These are phyloP conservation scores for Aspergillus bridgeri DNA, from an alignment of 495 filamentous ascomycete genomes.

Conservation along the genomic window DNA sequence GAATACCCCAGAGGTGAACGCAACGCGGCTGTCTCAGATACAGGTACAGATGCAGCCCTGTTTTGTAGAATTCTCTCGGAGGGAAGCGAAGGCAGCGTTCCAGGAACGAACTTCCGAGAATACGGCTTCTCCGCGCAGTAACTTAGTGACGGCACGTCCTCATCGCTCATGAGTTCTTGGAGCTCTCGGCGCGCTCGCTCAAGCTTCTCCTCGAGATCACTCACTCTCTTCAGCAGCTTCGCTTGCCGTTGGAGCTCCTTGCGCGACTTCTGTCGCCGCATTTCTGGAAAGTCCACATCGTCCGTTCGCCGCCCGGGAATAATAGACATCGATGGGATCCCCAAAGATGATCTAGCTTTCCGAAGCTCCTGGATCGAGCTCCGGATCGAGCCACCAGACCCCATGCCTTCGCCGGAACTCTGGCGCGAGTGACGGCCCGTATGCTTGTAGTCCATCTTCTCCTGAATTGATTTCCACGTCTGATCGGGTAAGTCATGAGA, in stretches of 20 bases:
- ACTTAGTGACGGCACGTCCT: conserved; percentile 25
- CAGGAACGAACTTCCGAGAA: conserved; percentile 49
- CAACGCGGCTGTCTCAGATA: conserved; percentile 16
- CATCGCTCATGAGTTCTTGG: conserved; percentile 43
- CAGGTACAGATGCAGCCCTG: conserved; percentile 14
- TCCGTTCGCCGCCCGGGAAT: conserved; percentile 22
- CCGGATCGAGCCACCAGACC: conserved; percentile 31
- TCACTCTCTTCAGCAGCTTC: conserved; percentile 62
- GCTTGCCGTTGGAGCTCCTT: conserved; percentile 60
- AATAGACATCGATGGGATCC: conserved; percentile 26
- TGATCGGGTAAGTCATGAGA: conserved; percentile 26
- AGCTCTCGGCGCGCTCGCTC: conserved; percentile 56
- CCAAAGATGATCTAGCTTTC: conserved; percentile 27
- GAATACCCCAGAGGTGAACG: conserved; percentile 13
- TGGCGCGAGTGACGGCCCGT: conserved; percentile 20
- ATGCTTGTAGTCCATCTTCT: conserved; percentile 32
- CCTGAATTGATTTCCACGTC: conserved; percentile 40
- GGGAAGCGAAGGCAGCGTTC: conserved; percentile 55
- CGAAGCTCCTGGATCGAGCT: conserved; percentile 41
- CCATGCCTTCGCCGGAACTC: conserved; percentile 18
- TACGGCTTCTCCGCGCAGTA: conserved; percentile 36
- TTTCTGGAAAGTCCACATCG: conserved; percentile 27
- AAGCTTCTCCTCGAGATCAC: conserved; percentile 62
- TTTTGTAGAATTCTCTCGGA: conserved; percentile 54
- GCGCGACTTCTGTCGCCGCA: conserved; percentile 52